Percentiles rank a stretch among this genome's conserved stretches.
Evolutionary conservation across 2,329 filamentous ascomycete species (phyloP).

Genomic region (Diaporthe caulivora): DNA sequence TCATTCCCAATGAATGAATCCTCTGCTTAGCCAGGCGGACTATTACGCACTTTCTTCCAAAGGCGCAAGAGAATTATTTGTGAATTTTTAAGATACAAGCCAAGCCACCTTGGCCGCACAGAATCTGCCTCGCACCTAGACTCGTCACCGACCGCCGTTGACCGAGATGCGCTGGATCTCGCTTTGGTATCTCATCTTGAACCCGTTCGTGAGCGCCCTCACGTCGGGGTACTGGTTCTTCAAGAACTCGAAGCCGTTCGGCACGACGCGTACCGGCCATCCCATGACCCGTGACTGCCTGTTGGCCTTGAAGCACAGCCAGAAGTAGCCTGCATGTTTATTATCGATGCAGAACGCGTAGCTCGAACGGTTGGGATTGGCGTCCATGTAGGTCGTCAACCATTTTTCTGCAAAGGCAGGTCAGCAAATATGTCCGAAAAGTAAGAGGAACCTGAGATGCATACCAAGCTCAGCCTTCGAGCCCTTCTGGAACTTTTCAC

Average conservation of each 20-base stretch:
- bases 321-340: slow-evolving; percentile 94
- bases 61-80: slow-evolving; percentile 4
- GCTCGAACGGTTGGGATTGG: slow-evolving; percentile 92
- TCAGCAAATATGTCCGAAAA: slow-evolving; percentile 41
- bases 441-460: slow-evolving; percentile 49
- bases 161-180: slow-evolving; percentile 72
- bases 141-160: slow-evolving; percentile 40
- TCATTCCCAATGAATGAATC: background rate
- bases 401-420: slow-evolving; percentile 78
- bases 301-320: slow-evolving; percentile 95
- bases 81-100: slow-evolving; percentile 30
- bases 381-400: slow-evolving; percentile 95
- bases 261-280: slow-evolving; percentile 91
- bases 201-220: slow-evolving; percentile 94
- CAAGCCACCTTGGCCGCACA: background rate
- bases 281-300: slow-evolving; percentile 78
- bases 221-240: slow-evolving; percentile 94
- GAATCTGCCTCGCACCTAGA: background rate
- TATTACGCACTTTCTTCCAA: background rate
- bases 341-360: slow-evolving; percentile 97
- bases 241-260: slow-evolving; percentile 92
- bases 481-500: slow-evolving; percentile 92
- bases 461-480: slow-evolving; percentile 87
- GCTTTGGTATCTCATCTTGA: slow-evolving; percentile 83
- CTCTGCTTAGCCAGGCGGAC: background rate